phyloP scores from a whole-genome alignment of 208 protist genomes.

The Porcisia hertigi region DNA sequence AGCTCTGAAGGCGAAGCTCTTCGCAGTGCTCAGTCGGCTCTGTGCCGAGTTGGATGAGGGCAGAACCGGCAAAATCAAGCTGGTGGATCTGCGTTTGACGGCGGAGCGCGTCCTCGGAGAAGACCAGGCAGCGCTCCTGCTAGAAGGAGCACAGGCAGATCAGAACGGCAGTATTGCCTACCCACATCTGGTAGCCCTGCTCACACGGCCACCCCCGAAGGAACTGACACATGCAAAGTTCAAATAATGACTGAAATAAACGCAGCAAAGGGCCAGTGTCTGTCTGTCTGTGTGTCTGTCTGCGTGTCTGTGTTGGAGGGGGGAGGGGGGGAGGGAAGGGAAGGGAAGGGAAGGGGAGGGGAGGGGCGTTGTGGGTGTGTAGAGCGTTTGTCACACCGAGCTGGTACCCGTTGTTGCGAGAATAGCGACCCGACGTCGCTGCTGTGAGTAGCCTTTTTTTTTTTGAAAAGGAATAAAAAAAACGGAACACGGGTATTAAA shows the following conservation, averaged over 20 bases:
- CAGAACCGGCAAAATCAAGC: constrained; percentile 53
- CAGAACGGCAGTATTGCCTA: constrained; percentile 78
- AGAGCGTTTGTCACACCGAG: no score
- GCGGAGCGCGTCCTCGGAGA: constrained; percentile 61
- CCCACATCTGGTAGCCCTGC: constrained; percentile 63
- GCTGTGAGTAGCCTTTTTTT: no score
- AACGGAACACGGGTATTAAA: no score
- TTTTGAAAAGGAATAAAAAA: no score
- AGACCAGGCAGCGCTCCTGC: constrained; percentile 52
- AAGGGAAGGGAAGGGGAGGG: background rate
- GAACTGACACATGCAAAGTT: background rate
- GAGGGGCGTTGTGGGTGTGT: no score
- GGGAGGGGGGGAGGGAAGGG: no score
- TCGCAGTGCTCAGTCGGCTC: constrained; percentile 55
- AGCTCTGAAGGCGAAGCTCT: constrained; percentile 63
- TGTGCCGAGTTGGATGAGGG: constrained; percentile 76
- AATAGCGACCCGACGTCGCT: no score
- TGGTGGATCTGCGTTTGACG: constrained; percentile 59
- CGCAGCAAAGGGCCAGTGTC: background rate
- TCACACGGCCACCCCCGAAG: constrained; percentile 55
- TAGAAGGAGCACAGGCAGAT: constrained; percentile 65
- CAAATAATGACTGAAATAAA: background rate
- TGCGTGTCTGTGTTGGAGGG: no score
- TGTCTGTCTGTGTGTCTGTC: no score
- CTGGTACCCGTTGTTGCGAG: no score